Conservation (phyloP, 1,284 basidiomycete genomes). For the Rhodotorula glutinis region DNA sequence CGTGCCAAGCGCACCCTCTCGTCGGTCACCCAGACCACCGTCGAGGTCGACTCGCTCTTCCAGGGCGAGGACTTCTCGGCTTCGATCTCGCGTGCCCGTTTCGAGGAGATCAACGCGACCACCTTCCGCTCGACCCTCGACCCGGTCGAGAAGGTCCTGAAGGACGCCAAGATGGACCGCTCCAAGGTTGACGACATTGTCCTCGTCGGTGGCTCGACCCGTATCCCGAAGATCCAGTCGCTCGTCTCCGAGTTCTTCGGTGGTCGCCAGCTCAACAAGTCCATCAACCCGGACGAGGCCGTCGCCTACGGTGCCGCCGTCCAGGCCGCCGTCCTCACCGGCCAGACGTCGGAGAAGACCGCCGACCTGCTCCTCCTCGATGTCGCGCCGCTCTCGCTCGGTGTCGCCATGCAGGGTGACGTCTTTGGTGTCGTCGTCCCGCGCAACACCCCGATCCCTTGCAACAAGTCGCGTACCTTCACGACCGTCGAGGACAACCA, state of each 20-base stretch:
- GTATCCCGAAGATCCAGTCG: constrained; percentile 98
- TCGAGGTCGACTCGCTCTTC: constrained; percentile 98
- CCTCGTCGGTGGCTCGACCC: constrained; percentile 95
- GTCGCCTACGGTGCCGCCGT: constrained; percentile 77
- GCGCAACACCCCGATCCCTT: constrained; percentile 94
- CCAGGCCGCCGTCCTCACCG: constrained; percentile 92
- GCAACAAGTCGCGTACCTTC: constrained; percentile 93
- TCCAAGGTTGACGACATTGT: constrained; percentile 96
- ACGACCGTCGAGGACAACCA: constrained; percentile 99
- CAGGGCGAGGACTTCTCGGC: constrained; percentile 81
- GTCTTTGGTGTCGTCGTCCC: constrained; percentile 95
- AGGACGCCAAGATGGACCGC: constrained; percentile 95
- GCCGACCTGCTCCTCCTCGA: constrained; percentile 92
- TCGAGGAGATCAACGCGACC: constrained; percentile 96
- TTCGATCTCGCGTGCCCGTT: constrained; percentile 96
- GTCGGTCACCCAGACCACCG: constrained; percentile 94
- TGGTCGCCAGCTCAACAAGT: constrained; percentile 97
- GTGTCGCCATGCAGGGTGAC: constrained; percentile 98
- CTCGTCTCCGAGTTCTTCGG: constrained; percentile 98
- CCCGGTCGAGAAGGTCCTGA: constrained; percentile 97
- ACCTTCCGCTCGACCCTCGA: constrained; percentile 97
- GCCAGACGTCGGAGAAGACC: constrained; percentile 93
- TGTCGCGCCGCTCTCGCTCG: constrained; percentile 88
- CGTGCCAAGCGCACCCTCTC: constrained; percentile 99
- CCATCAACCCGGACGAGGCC: constrained; percentile 57